Evolutionary conservation across 2,329 filamentous ascomycete species (phyloP), one percentile per base, ranked within the genome.

Genomic region (Apiospora phragmitis): DNA sequence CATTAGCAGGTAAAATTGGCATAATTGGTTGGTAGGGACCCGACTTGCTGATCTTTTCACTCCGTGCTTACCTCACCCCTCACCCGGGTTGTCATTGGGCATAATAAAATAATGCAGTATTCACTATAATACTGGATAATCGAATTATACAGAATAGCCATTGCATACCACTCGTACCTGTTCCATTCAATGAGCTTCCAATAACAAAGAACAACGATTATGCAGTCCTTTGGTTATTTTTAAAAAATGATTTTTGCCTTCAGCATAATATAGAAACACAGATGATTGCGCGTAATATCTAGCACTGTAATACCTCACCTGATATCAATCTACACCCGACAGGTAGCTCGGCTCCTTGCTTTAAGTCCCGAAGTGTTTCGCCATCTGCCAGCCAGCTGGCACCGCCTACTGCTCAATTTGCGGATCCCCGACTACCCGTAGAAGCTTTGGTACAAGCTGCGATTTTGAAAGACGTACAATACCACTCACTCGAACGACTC

Each of bases 401-500:
- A 67, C 3, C 18, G 4, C 32, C 32, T n/a, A 32, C 8, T n/a
- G 3, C 29, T 62, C 32, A 38, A n/a, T 62, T 59, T 59, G 51
- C 51, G 29, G 51, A 35, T 59, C 29, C 38, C 51, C 51, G 51
- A 59, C 51, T 38, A 62, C 55, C 32, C 55, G 55, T 62, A 62
- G 55, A 62, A 62, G 55, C 55, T 62, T 62, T 62, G 55, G 24
- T 62, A 24, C 55, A 18, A n/a, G 29, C 51, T 62, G 55, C 55
- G 55, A 38, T 62, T 62, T 62, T 62, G 55, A 62, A 62, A 21
- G 55, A 24, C 55, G 8, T 62, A 49, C 67, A 72, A 70, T 72
- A 72, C 70, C 71, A 72, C 71, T 70, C 70, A 70, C 66, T 68
- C 4, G 26, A 62, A 62, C 55, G 55, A 62, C 55, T 55, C 51